phyloP scores from a whole-genome alignment of 129 eudicot genomes.

The Centrapalus pauciflorus region DNA sequence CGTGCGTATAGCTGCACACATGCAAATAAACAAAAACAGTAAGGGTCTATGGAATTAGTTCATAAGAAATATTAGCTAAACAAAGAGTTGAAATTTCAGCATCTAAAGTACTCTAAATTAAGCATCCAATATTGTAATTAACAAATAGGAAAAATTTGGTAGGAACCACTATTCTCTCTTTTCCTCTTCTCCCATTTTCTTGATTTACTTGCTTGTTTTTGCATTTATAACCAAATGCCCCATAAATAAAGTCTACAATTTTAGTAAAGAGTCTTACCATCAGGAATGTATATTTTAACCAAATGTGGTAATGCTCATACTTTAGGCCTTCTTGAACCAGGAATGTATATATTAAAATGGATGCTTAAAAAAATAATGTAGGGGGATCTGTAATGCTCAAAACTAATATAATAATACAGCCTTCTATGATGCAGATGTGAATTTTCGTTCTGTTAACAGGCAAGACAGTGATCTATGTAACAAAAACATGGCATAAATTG shows the following conservation, averaged over 20 bases:
- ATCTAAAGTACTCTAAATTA: neutral
- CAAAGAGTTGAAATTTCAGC: neutral
- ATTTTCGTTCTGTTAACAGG: neutral
- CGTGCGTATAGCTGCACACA: slow-evolving; percentile 78
- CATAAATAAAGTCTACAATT: neutral
- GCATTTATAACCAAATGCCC: neutral
- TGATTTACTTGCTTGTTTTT: neutral
- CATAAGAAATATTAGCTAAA: neutral
- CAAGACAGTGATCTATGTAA: neutral
- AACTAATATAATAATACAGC: neutral
- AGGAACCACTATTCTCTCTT: neutral
- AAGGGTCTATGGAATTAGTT: neutral
- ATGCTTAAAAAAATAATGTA: neutral
- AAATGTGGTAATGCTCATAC: neutral
- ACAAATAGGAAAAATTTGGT: neutral
- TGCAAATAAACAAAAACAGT: neutral
- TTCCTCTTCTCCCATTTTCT: neutral
- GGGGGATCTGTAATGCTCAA: neutral
- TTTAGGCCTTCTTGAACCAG: neutral
- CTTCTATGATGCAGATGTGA: neutral
- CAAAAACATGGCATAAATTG: neutral
- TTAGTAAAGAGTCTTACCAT: neutral
- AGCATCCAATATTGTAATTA: neutral
- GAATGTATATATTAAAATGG: neutral
- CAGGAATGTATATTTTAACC: neutral